Percentiles rank a stretch among this genome's conserved stretches.
phyloP scores from a whole-genome alignment of 2,329 filamentous ascomycete species.

The Aureobasidium subglaciale region DNA sequence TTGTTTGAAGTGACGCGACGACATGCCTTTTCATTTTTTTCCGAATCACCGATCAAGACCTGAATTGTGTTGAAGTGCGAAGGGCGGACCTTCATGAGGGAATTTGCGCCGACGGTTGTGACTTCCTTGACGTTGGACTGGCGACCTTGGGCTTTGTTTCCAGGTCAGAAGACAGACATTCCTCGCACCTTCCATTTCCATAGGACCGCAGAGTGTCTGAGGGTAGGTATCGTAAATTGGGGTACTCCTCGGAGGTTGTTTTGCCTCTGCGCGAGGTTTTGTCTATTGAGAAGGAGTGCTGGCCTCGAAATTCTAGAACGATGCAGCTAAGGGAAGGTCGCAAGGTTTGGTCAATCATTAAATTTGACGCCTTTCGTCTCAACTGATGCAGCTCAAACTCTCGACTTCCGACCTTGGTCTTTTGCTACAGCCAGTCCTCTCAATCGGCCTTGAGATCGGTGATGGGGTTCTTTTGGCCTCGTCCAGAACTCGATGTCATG shows the following conservation, averaged over 20 bases:
- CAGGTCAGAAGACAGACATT: too few species aligned
- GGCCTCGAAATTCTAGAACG: neutral
- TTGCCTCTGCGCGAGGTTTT: neutral
- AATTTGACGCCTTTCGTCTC: too few species aligned
- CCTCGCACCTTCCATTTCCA: too few species aligned
- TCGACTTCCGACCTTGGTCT: neutral
- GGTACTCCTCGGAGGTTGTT: too few species aligned
- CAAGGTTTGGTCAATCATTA: neutral
- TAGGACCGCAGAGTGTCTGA: too few species aligned
- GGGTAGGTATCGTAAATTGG: too few species aligned
- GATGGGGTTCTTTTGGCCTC: neutral
- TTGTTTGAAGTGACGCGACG: neutral
- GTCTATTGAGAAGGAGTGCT: neutral
- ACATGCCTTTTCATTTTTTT: neutral
- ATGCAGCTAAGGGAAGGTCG: neutral
- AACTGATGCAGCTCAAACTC: neutral
- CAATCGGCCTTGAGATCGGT: neutral
- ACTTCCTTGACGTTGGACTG: too few species aligned
- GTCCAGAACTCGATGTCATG: neutral
- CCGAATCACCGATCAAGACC: neutral
- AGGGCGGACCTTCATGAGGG: neutral
- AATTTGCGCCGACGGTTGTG: too few species aligned
- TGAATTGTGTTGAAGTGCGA: neutral
- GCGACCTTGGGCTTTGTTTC: too few species aligned
- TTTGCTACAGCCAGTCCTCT: neutral